These are phyloP conservation scores for Pholiota adiposa DNA, from an alignment of 1,284 basidiomycete species.

Conservation along the genomic window DNA sequence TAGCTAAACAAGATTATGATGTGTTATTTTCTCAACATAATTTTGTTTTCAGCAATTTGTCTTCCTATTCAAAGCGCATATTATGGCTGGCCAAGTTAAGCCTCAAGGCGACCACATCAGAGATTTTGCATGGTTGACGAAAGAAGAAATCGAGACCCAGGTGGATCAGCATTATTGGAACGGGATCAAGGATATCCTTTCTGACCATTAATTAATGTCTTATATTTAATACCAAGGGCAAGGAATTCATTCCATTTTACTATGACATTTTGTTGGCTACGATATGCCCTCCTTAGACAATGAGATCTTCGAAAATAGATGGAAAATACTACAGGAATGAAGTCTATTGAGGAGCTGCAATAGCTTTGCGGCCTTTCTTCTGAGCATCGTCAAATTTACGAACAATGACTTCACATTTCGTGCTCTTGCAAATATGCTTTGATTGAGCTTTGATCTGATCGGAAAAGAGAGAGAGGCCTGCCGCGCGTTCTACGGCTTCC, in stretches of 20 bases:
- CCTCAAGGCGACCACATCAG: conserved; percentile 56
- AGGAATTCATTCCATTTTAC: conserved; percentile 2
- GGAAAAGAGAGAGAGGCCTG: conserved; percentile 90
- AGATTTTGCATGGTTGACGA: conserved; percentile 91
- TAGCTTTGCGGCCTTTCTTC: conserved; percentile 63
- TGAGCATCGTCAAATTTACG: conserved; percentile 88
- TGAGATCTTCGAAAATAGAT: too few relatives aligned
- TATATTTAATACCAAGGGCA: conserved; percentile 20
- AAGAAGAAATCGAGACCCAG: conserved; percentile 78
- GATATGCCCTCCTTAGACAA: too few relatives aligned
- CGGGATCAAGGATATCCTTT: conserved; percentile 79
- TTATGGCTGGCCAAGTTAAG: conserved; percentile 76
- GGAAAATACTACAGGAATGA: neutral
- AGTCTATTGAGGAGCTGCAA: conserved; percentile 51
- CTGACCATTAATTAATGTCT: conserved; percentile 56
- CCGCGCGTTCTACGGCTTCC: conserved; percentile 89
- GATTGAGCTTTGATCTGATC: conserved; percentile 80
- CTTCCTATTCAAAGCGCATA: conserved; percentile 87
- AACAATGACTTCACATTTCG: conserved; percentile 85
- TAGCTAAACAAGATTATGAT: too few relatives aligned
- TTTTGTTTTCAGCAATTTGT: conserved; percentile 42
- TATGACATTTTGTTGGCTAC: neutral
- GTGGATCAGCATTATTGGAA: conserved; percentile 76
- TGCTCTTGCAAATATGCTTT: conserved; percentile 86
- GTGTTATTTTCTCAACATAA: neutral